Conservation (phyloP, 2,329 filamentous ascomycete genomes). For the Nigrograna mackinnonii region DNA sequence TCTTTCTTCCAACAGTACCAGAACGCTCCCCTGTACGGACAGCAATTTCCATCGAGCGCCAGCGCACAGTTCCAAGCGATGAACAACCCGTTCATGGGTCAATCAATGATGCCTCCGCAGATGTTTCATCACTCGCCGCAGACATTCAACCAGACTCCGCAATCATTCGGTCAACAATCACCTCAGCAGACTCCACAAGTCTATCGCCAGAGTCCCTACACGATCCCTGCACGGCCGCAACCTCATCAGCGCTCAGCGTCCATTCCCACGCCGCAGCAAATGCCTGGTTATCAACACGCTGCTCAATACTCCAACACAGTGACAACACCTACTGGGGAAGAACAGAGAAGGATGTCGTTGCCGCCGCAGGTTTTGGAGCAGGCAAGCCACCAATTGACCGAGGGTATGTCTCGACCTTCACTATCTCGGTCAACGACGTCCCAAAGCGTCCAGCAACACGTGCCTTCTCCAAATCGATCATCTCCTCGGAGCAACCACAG, state of each 20-base stretch:
- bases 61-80: constrained; percentile 7
- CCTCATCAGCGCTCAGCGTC: constrained; percentile 50
- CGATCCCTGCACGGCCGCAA: constrained; percentile 45
- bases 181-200: constrained; percentile 13
- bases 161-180: constrained; percentile 27
- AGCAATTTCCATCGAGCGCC: constrained; percentile 41
- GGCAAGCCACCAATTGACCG: constrained; percentile 13
- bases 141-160: constrained; percentile 16
- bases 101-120: constrained; percentile 37
- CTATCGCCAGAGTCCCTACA: constrained; percentile 50
- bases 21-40: constrained; percentile 3
- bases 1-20: constrained; percentile 31
- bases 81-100: constrained; percentile 18
- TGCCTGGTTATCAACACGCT: constrained; percentile 30
- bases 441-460: constrained; percentile 19
- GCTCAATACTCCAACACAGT: constrained; percentile 19
- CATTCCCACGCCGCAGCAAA: constrained; percentile 45
- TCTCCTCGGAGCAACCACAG: constrained; percentile 22
- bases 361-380: constrained; percentile 37
- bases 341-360: constrained; percentile 48
- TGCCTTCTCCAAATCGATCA: constrained; percentile 8
- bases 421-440: constrained; percentile 24
- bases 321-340: constrained; percentile 23
- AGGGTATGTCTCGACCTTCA: constrained; percentile 16
- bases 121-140: constrained; percentile 31